These are phyloP conservation scores for Botryosphaeria dothidea DNA, from an alignment of 2,329 filamentous ascomycete genomes.

Conservation along the genomic window DNA sequence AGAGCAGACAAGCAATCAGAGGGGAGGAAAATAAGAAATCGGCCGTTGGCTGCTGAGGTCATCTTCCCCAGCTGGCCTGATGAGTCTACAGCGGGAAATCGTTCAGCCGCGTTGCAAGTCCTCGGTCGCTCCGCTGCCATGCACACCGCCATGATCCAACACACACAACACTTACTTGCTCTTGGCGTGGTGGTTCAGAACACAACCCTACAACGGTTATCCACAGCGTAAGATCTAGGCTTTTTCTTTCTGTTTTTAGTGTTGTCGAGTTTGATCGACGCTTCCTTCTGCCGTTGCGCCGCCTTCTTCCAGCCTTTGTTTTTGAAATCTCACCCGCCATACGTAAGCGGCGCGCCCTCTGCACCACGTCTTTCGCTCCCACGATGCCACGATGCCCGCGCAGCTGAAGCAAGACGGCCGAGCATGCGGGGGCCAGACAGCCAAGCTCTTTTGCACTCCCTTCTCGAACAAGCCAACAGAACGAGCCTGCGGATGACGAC, in stretches of 20 bases:
- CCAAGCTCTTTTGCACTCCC: background rate
- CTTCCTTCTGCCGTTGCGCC: background rate
- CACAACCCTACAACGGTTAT: background rate
- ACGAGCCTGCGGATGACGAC: background rate
- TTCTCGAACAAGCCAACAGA: constrained; percentile 3
- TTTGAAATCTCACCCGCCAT: background rate
- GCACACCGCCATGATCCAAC: background rate
- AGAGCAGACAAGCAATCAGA: background rate
- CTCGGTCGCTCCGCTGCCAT: background rate
- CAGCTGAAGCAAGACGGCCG: background rate
- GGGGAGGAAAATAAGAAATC: background rate
- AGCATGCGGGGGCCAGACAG: background rate
- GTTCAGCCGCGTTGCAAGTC: background rate
- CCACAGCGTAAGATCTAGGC: constrained; percentile 4
- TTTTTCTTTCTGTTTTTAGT: constrained; percentile 6
- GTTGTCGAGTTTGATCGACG: constrained; percentile 2
- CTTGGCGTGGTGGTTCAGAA: background rate
- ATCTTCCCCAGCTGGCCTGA: background rate
- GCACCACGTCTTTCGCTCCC: background rate
- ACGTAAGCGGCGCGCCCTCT: constrained; percentile 5
- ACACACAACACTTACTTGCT: background rate
- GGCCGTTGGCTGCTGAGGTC: constrained; percentile 10
- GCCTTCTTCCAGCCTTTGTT: background rate
- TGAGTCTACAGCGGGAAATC: background rate
- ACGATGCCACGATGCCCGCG: background rate